These are phyloP conservation scores for Alternaria tenuissima DNA, from an alignment of 2,329 filamentous ascomycete genomes.

Conservation along the genomic window DNA sequence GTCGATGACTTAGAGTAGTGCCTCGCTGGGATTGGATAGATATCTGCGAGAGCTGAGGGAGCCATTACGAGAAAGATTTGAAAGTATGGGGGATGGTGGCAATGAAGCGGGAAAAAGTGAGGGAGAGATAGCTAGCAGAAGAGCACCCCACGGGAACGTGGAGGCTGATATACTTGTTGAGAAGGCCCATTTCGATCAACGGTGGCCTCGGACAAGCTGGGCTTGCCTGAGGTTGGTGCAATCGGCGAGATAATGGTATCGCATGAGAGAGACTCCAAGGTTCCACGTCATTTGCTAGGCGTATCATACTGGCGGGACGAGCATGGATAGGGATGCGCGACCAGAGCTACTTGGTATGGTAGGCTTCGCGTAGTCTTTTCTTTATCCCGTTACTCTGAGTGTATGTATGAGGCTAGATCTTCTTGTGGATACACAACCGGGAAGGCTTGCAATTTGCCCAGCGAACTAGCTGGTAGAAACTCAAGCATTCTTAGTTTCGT, in stretches of 20 bases:
- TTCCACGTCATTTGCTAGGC: constrained; percentile 51
- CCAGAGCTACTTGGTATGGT: constrained; percentile 36
- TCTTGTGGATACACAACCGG: constrained; percentile 34
- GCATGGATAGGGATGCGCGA: constrained; percentile 47
- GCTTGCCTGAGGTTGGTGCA: constrained; percentile 44
- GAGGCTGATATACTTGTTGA: constrained; percentile 51
- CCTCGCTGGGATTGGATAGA: constrained; percentile 50
- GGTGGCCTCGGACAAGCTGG: constrained; percentile 37
- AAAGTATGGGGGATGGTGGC: constrained; percentile 26
- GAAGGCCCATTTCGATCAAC: constrained; percentile 37
- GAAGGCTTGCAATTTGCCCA: constrained; percentile 28
- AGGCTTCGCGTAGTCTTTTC: constrained; percentile 45
- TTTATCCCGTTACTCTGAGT: constrained; percentile 45
- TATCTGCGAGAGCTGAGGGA: constrained; percentile 51
- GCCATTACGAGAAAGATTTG: constrained; percentile 49
- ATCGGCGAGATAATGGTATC: constrained; percentile 50
- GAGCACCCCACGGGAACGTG: constrained; percentile 49
- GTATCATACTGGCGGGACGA: constrained; percentile 47
- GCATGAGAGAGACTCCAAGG: constrained; percentile 39
- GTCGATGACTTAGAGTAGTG: constrained; percentile 49
- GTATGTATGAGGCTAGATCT: constrained; percentile 46
- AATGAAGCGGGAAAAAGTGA: constrained; percentile 32
- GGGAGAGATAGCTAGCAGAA: constrained; percentile 38
- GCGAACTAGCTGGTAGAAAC: constrained; percentile 22
- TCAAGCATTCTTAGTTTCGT: constrained; percentile 31